Evolutionary conservation across 352 stramenopile species (phyloP).

Genomic region (Pythium biforme): DNA sequence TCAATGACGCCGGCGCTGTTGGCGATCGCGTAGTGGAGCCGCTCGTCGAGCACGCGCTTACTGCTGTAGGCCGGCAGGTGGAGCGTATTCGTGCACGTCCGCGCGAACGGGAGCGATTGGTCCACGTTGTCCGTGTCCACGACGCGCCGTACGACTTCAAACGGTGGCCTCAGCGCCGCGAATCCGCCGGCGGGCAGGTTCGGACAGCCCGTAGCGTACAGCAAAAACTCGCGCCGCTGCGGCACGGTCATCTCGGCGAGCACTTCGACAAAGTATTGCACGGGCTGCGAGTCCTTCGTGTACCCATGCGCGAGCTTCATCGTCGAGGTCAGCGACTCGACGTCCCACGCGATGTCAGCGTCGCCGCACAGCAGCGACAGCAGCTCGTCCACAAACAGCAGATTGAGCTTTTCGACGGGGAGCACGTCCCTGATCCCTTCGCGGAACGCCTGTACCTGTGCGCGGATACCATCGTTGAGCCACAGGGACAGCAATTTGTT

Average conservation of each 20-base stretch:
- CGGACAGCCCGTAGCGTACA: constrained; percentile 82
- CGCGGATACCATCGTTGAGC: constrained; percentile 58
- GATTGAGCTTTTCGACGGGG: constrained; percentile 60
- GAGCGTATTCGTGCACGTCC: constrained; percentile 85
- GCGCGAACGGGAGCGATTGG: constrained; percentile 72
- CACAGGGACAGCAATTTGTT: constrained; percentile 55
- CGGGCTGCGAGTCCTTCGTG: constrained; percentile 66
- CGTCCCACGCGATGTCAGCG: constrained; percentile 68
- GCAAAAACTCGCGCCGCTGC: constrained; percentile 66
- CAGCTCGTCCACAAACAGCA: constrained; percentile 70
- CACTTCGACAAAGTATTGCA: constrained; percentile 70
- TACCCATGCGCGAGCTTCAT: constrained; percentile 85
- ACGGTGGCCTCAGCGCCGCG: constrained; percentile 57
- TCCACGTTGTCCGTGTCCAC: constrained; percentile 73
- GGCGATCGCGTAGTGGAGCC: constrained; percentile 69
- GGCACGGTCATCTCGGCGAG: constrained; percentile 61
- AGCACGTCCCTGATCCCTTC: constrained; percentile 76
- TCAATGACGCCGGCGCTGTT: constrained; percentile 86
- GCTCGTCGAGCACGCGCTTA: constrained; percentile 56
- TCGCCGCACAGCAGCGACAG: constrained; percentile 70
- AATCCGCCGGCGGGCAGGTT: constrained; percentile 79
- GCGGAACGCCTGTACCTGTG: constrained; percentile 72
- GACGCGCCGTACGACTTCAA: constrained; percentile 81
- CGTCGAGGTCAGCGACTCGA: constrained; percentile 55
- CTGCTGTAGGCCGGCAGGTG: constrained; percentile 80